phyloP scores from a whole-genome alignment of 495 filamentous ascomycete genomes.

The Glonium stellatum region DNA sequence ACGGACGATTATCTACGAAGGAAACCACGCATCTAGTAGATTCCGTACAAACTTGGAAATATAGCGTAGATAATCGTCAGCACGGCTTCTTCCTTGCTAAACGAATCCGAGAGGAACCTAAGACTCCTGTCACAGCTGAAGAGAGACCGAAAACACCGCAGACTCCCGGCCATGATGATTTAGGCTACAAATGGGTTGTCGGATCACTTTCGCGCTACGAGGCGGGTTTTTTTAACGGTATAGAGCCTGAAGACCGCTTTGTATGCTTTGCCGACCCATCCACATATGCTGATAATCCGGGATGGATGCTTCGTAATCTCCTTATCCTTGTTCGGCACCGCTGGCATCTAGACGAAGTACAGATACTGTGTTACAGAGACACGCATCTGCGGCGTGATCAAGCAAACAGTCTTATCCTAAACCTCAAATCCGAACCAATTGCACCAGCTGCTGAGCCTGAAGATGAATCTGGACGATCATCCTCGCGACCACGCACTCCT shows the following conservation, averaged over 20 bases:
- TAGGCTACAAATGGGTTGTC: conserved; percentile 66
- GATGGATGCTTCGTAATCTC: conserved; percentile 89
- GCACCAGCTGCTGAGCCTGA: conserved; percentile 23
- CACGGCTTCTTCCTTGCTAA: conserved; percentile 93
- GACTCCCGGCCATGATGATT: conserved; percentile 35
- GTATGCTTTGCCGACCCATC: conserved; percentile 88
- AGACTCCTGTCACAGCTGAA: conserved; percentile 14
- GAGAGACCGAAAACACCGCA: conserved; percentile 35
- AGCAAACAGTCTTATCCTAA: conserved; percentile 70
- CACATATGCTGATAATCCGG: conserved; percentile 74
- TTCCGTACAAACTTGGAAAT: conserved; percentile 76
- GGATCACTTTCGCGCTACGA: conserved; percentile 72
- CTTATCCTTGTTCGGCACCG: conserved; percentile 76
- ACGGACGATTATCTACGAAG: conserved; percentile 46
- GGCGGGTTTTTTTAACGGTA: conserved; percentile 72
- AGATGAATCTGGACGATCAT: conserved; percentile 5
- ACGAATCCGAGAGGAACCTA: conserved; percentile 41
- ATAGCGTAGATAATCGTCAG: conserved; percentile 67
- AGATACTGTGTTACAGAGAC: conserved; percentile 88
- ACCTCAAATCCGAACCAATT: conserved; percentile 45
- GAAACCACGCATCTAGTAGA: conserved; percentile 74
- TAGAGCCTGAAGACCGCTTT: conserved; percentile 62
- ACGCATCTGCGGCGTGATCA: conserved; percentile 66
- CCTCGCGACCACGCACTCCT: conserved; percentile 25
- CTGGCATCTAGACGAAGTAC: conserved; percentile 68